phyloP scores from a whole-genome alignment of 352 stramenopile species.

The Phytophthora idaei region DNA sequence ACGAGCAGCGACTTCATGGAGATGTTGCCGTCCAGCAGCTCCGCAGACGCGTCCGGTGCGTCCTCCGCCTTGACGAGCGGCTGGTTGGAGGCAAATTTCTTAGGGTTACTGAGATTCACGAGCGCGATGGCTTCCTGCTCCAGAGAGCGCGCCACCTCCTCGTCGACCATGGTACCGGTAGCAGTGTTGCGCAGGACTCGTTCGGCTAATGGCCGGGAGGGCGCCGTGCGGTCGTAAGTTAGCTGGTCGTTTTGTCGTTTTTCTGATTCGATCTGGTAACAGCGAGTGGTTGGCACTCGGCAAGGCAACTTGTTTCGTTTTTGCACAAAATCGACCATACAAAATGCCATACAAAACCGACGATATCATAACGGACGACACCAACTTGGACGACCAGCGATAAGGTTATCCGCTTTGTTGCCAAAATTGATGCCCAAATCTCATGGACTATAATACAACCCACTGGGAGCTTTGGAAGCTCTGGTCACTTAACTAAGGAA shows the following conservation, averaged over 20 bases:
- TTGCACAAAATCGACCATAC: constrained; percentile 14
- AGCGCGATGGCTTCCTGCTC: constrained; percentile 76
- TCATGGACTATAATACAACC: not conserved
- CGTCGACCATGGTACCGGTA: constrained; percentile 48
- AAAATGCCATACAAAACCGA: constrained; percentile 15
- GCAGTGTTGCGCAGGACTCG: constrained; percentile 10
- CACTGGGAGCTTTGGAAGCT: too few relatives aligned
- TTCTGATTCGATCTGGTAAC: constrained; percentile 28
- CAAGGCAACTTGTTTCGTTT: constrained; percentile 1
- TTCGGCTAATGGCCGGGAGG: constrained; percentile 25
- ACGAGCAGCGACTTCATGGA: constrained; percentile 76
- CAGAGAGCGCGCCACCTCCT: constrained; percentile 50
- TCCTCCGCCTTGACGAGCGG: constrained; percentile 12
- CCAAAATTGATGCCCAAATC: not conserved
- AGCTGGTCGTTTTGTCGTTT: constrained; percentile 25
- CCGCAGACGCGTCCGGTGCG: constrained; percentile 18
- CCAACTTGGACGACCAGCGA: constrained; percentile 6
- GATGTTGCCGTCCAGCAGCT: constrained; percentile 49
- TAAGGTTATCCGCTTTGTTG: not conserved
- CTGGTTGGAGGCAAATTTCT: constrained; percentile 20
- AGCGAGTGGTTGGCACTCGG: constrained; percentile 31
- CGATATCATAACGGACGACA: constrained; percentile 13
- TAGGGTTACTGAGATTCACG: constrained; percentile 62
- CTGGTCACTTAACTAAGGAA: too few relatives aligned
- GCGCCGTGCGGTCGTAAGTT: constrained; percentile 26